phyloP scores from a whole-genome alignment of 768 basidiomycete species.

The Russula sp. region DNA sequence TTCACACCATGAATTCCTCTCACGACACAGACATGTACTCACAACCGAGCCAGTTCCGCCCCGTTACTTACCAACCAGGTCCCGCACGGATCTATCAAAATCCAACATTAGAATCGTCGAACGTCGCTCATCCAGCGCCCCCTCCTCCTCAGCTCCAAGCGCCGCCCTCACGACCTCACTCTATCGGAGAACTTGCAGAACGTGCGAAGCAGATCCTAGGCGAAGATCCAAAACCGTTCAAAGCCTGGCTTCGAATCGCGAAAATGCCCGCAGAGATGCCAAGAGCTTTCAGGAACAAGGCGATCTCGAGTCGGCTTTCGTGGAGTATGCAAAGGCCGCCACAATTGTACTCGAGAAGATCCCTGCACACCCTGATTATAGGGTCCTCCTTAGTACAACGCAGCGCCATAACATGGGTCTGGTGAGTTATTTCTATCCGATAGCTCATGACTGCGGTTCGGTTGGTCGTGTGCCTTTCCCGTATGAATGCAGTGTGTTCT shows the following conservation, averaged over 20 bases:
- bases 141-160: constrained; percentile 2
- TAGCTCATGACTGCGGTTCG: constrained; percentile 3
- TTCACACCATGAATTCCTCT: constrained; percentile 18
- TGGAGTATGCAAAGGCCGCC: constrained; percentile 68
- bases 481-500: background rate
- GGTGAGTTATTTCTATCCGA: constrained; percentile 47
- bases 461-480: constrained; percentile 5
- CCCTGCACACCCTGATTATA: constrained; percentile 68
- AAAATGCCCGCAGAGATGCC: constrained; percentile 52
- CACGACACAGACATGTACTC: constrained; percentile 7
- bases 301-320: constrained; percentile 69
- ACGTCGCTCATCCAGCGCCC: constrained; percentile 10
- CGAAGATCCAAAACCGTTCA: constrained; percentile 58
- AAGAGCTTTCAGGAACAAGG: constrained; percentile 38
- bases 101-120: constrained; percentile 13
- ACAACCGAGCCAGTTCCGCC: constrained; percentile 19
- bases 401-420: constrained; percentile 66
- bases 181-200: constrained; percentile 66
- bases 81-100: constrained; percentile 18
- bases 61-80: constrained; percentile 17
- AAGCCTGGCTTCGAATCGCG: constrained; percentile 62
- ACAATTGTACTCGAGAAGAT: constrained; percentile 76
- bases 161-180: constrained; percentile 38
- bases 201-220: constrained; percentile 53
- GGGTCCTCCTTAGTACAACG: constrained; percentile 48